Evolutionary conservation across 2,329 filamentous ascomycete genomes (phyloP).

Genomic region (Hymenoscyphus fraxineus): DNA sequence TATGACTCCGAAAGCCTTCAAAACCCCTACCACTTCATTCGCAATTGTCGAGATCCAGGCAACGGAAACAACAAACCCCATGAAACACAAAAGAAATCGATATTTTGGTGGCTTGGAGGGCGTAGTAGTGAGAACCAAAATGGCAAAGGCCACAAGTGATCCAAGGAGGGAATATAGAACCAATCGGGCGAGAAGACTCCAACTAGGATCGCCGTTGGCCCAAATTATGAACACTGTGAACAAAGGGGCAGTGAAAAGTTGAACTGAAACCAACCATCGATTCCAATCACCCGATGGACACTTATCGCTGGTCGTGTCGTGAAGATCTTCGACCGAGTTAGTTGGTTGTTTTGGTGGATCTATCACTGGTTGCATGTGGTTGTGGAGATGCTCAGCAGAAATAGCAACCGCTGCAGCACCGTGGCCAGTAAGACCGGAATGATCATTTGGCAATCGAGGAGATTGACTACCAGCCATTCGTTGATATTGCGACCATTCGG

Average conservation of each 20-base stretch:
- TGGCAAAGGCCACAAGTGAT: slow-evolving; percentile 63
- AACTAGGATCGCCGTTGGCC: slow-evolving; percentile 62
- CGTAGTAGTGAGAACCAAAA: slow-evolving; percentile 67
- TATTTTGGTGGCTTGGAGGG: slow-evolving; percentile 65
- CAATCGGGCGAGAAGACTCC: slow-evolving; percentile 51
- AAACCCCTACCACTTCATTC: slow-evolving; percentile 88
- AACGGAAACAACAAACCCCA: slow-evolving; percentile 87
- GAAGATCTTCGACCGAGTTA: slow-evolving; percentile 12
- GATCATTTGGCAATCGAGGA: slow-evolving; percentile 15
- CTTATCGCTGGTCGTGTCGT: slow-evolving; percentile 8
- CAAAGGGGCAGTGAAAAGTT: slow-evolving; percentile 81
- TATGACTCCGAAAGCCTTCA: slow-evolving; percentile 91
- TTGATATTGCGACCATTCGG: slow-evolving; percentile 58
- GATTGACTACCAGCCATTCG: slow-evolving; percentile 41
- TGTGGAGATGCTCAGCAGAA: slow-evolving; percentile 28
- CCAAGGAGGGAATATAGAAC: slow-evolving; percentile 61
- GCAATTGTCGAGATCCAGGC: slow-evolving; percentile 97
- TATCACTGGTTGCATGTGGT: slow-evolving; percentile 17
- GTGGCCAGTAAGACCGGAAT: slow-evolving; percentile 31
- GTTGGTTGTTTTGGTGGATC: background rate
- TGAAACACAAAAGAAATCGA: slow-evolving; percentile 75
- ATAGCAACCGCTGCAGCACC: slow-evolving; percentile 36
- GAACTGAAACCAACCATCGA: slow-evolving; percentile 81
- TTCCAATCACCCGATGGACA: slow-evolving; percentile 60
- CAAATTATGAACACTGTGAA: slow-evolving; percentile 77